Percentiles rank a stretch among this genome's conserved stretches.
These are phyloP conservation scores for Babesia sp. DNA, from an alignment of 169 alveolate genomes.

Conservation along the genomic window DNA sequence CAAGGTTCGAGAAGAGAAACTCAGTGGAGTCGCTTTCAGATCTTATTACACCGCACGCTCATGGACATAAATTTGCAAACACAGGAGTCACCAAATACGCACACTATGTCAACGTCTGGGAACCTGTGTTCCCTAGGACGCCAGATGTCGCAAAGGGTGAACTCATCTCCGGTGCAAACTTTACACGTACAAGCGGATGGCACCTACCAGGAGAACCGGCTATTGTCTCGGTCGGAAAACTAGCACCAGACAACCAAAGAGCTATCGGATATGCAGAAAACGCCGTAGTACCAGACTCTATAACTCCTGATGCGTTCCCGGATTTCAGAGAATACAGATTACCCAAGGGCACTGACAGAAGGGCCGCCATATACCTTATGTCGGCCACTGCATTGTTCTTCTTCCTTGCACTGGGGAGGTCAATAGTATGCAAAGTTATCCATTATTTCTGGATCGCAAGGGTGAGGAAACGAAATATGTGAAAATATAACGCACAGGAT, in stretches of 20 bases:
- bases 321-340: constrained; percentile 85
- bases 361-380: constrained; percentile 80
- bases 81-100: constrained; percentile 76
- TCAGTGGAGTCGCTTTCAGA: constrained; percentile 71
- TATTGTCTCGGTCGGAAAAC: constrained; percentile 79
- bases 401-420: constrained; percentile 75
- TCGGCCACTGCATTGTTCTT: constrained; percentile 79
- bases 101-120: constrained; percentile 84
- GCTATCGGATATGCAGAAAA: constrained; percentile 84
- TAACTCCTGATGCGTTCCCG: constrained; percentile 79
- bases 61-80: constrained; percentile 76
- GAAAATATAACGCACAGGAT: constrained; percentile 19
- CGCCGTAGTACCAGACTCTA: constrained; percentile 82
- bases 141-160: constrained; percentile 84
- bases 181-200: constrained; percentile 86
- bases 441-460: constrained; percentile 83
- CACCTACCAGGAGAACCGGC: constrained; percentile 85
- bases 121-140: constrained; percentile 84
- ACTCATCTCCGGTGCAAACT: constrained; percentile 85
- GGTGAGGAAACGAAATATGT: constrained; percentile 17
- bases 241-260: constrained; percentile 86
- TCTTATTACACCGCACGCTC: constrained; percentile 79
- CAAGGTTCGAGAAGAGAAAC: constrained; percentile 58
- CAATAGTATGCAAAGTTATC: constrained; percentile 77
- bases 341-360: constrained; percentile 79